Evolutionary conservation across 306 rosid genomes (phyloP).

Genomic region (Aeschynomene evenia): DNA sequence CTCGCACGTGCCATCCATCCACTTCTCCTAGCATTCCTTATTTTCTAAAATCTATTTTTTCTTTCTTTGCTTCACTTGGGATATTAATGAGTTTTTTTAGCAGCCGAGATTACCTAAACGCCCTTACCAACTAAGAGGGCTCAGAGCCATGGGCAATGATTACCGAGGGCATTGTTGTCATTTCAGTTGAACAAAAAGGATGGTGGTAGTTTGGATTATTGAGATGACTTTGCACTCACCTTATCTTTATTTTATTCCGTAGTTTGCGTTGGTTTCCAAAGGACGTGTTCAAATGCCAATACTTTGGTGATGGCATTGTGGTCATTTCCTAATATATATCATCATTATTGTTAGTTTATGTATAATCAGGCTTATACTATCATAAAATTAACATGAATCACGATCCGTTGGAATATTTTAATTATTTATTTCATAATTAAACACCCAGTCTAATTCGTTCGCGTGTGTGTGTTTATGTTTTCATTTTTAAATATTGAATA

Average conservation of each 20-base stretch:
- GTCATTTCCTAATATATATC: conserved; percentile 6
- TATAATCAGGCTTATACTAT: neutral
- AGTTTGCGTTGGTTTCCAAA: conserved; percentile 65
- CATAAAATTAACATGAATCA: neutral
- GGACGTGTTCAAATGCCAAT: conserved; percentile 47
- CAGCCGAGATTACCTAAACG: conserved; percentile 14
- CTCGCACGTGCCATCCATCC: conserved; percentile 49
- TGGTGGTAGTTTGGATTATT: conserved; percentile 60
- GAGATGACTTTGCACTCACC: conserved; percentile 81
- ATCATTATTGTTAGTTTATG: no score
- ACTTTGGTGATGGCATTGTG: conserved; percentile 27
- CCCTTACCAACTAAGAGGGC: conserved; percentile 39
- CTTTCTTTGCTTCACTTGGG: conserved; percentile 36
- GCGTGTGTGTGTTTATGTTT: neutral
- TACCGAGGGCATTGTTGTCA: conserved; percentile 46
- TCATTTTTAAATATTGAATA: neutral
- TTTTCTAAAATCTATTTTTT: conserved; percentile 23
- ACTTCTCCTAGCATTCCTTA: conserved; percentile 30
- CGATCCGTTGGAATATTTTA: neutral
- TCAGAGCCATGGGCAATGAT: conserved; percentile 27
- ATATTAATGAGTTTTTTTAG: conserved; percentile 35
- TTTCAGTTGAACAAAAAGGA: conserved; percentile 20
- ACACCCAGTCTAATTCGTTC: neutral
- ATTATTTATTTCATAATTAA: neutral
- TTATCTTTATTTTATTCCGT: conserved; percentile 71